phyloP scores from a whole-genome alignment of 1,284 basidiomycete genomes.

The Cronartium quercuum region DNA sequence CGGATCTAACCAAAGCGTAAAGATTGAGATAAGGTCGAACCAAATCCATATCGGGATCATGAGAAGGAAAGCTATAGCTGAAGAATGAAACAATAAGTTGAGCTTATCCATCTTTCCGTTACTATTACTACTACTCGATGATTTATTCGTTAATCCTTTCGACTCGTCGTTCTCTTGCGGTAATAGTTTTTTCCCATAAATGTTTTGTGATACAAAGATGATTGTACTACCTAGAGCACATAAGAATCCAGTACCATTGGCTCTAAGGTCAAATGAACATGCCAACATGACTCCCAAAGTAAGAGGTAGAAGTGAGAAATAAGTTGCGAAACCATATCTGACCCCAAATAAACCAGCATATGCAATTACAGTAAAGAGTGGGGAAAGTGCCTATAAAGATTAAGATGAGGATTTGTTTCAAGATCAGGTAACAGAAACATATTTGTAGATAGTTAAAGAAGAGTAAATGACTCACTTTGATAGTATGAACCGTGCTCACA shows the following conservation, averaged over 20 bases:
- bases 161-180: constrained; percentile 53
- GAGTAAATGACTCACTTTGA: constrained; percentile 65
- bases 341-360: constrained; percentile 89
- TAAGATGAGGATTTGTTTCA: not conserved
- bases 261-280: constrained; percentile 83
- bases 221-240: constrained; percentile 91
- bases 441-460: not conserved
- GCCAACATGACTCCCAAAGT: constrained; percentile 96
- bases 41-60: constrained; percentile 93
- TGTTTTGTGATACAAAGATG: constrained; percentile 95
- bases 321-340: constrained; percentile 83
- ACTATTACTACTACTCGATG: constrained; percentile 23
- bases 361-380: constrained; percentile 89
- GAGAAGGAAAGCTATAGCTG: constrained; percentile 82
- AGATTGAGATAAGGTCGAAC: constrained; percentile 59
- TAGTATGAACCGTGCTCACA: constrained; percentile 96
- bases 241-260: constrained; percentile 71
- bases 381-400: constrained; percentile 72
- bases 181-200: constrained; percentile 98
- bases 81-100: constrained; percentile 90
- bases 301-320: constrained; percentile 86
- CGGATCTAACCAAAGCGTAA: constrained; percentile 57
- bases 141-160: constrained; percentile 48
- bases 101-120: constrained; percentile 80
- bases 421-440: not conserved